Base-by-base conservation (phyloP, 306 rosid genomes). In the Oemleria cerasiformis region DNA sequence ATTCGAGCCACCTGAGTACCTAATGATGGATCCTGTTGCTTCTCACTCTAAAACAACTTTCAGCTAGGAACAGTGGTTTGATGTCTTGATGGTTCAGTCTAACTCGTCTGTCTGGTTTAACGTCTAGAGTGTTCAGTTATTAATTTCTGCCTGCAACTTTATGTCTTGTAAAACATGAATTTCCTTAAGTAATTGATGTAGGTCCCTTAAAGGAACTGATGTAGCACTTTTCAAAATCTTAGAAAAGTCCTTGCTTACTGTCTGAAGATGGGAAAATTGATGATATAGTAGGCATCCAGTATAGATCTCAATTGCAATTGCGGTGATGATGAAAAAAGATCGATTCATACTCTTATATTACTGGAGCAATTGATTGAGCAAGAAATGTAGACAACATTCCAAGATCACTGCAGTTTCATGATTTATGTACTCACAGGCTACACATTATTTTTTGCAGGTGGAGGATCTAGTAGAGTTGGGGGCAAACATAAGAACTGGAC, bases 401-500 rank as follows among this genome's bases (percentile, higher is more conserved):
- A 67, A 48, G 7, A 25, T 66, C 41, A 36, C 50, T 19, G 5
- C 38, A 14, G 19, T 6, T 5, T 1, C 10, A 49, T 67, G 42
- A n/a, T 41, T 10, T 36, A 36, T 60, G 4, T 57, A 70, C 73
- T 70, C 7, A 54, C 21, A 2, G 21, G 51, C 16, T 55, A 42
- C 45, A 12, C 34, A 38, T 34, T 61, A 30, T 30, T 1, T 58
- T 59, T 56, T 41, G 25, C 74, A 92, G 98, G 93, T 88, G 76
- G 88, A 84, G 51, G 97, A 92, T 80, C 57, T 87, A 41, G 39
- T 90, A 58, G 80, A 80, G 77, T 87, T 81, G 23, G 97, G 98
- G 23, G 92, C 87, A 16, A 83, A 80, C 77, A 81, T 90, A 68
- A 90, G 98, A 64, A 78, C 77, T 2, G 81, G 80, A 48, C 87